phyloP scores from a whole-genome alignment of 768 basidiomycete genomes.

The Serendipita sp. region DNA sequence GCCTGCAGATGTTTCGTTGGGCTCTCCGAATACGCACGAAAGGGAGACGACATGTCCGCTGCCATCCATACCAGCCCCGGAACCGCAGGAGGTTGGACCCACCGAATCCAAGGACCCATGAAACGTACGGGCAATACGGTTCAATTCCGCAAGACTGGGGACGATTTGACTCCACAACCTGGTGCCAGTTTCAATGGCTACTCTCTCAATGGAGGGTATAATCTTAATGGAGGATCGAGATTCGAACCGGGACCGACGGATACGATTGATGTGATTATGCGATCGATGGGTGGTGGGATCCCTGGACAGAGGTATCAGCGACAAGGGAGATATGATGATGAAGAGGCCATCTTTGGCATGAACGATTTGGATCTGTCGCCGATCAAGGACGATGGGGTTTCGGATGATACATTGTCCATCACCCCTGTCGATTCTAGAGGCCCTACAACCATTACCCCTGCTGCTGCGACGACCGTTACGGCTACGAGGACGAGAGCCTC shows the following conservation, averaged over 20 bases:
- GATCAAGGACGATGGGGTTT: not conserved
- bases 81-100: not conserved
- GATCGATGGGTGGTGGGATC: not conserved
- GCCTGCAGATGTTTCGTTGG: not conserved
- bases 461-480: no score
- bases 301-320: not conserved
- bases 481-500: no score
- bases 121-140: not conserved
- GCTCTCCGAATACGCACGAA: not conserved
- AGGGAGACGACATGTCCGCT: not conserved
- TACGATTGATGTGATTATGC: conserved; percentile 2
- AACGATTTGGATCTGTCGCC: not conserved
- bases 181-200: not conserved
- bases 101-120: not conserved
- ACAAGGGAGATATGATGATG: not conserved
- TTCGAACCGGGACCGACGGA: not conserved
- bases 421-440: not conserved
- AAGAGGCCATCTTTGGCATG: not conserved
- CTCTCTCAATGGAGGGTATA: no score
- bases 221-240: not conserved
- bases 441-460: no score
- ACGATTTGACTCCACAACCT: not conserved
- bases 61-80: not conserved
- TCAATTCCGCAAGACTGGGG: not conserved
- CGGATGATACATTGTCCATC: not conserved